phyloP scores from a whole-genome alignment of 257 asterid species.

The Rubia yunnanensis region DNA sequence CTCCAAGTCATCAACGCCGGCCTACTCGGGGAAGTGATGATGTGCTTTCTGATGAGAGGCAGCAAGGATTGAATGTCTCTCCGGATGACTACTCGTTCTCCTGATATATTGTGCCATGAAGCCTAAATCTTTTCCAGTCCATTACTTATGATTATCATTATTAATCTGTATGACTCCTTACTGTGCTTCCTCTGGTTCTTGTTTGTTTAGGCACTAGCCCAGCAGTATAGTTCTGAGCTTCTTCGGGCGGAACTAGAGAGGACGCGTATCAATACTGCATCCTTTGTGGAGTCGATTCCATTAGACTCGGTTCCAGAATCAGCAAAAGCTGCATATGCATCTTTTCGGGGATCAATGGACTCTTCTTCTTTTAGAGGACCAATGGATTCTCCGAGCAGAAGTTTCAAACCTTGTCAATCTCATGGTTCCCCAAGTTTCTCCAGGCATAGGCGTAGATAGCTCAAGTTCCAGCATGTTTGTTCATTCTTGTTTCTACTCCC shows the following conservation, averaged over 20 bases:
- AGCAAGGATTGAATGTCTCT: slow-evolving; percentile 56
- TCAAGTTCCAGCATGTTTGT: neutral
- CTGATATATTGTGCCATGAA: neutral
- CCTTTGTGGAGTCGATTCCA: slow-evolving; percentile 80
- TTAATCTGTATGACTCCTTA: neutral
- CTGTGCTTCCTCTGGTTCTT: slow-evolving; percentile 4
- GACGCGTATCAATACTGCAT: slow-evolving; percentile 87
- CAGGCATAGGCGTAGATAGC: slow-evolving; percentile 75
- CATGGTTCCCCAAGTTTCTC: slow-evolving; percentile 66
- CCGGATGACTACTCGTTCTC: slow-evolving; percentile 63
- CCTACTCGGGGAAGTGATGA: slow-evolving; percentile 91
- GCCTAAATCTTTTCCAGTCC: neutral
- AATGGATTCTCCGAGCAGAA: slow-evolving; percentile 64
- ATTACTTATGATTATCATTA: too few relatives aligned
- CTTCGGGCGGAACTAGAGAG: slow-evolving; percentile 91
- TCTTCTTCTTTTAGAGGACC: slow-evolving; percentile 69
- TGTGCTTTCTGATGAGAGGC: slow-evolving; percentile 72
- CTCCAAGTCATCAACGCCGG: slow-evolving; percentile 90
- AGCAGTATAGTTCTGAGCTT: slow-evolving; percentile 78
- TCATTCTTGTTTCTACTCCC: neutral
- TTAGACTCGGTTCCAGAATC: slow-evolving; percentile 85
- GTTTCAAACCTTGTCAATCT: slow-evolving; percentile 41
- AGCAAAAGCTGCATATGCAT: slow-evolving; percentile 96
- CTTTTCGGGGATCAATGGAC: slow-evolving; percentile 64
- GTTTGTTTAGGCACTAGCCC: slow-evolving; percentile 71